Percentiles rank a stretch among this genome's conserved stretches.
phyloP scores from a whole-genome alignment of 2,329 filamentous ascomycete genomes.

The Alternaria solani region DNA sequence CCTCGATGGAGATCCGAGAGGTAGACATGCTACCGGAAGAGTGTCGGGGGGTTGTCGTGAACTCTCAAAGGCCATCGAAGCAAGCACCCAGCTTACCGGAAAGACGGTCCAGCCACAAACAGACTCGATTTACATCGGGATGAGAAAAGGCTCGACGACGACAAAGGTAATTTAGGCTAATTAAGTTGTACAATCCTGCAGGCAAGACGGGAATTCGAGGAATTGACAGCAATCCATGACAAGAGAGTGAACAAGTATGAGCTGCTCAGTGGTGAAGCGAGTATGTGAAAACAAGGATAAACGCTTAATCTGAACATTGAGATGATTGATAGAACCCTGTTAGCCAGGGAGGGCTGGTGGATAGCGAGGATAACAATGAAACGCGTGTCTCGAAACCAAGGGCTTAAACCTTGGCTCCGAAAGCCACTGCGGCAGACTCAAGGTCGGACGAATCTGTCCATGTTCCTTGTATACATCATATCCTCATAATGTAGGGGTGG shows the following conservation, averaged over 20 bases:
- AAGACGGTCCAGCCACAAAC: not conserved
- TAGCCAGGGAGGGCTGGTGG: not conserved
- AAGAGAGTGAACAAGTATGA: not conserved
- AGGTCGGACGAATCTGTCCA: not conserved
- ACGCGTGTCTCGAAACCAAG: not conserved
- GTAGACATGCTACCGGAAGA: not conserved
- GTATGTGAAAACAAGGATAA: not conserved
- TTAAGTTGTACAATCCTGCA: not conserved
- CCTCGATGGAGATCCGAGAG: not conserved
- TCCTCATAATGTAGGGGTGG: not conserved
- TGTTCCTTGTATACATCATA: not conserved
- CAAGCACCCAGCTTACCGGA: not conserved
- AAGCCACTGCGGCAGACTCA: not conserved
- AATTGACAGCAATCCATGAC: not conserved
- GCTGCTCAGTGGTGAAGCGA: not conserved
- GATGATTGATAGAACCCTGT: not conserved
- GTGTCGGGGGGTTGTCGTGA: not conserved
- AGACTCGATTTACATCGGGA: not conserved
- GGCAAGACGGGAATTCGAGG: not conserved
- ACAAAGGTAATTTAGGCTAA: too few relatives aligned
- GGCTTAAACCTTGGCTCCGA: too few relatives aligned
- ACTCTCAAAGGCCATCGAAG: not conserved
- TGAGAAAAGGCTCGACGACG: not conserved
- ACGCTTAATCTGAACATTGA: not conserved
- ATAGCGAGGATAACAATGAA: not conserved